Conservation (phyloP, 2,329 filamentous ascomycete species). For the Phaeosphaeria sp. region DNA sequence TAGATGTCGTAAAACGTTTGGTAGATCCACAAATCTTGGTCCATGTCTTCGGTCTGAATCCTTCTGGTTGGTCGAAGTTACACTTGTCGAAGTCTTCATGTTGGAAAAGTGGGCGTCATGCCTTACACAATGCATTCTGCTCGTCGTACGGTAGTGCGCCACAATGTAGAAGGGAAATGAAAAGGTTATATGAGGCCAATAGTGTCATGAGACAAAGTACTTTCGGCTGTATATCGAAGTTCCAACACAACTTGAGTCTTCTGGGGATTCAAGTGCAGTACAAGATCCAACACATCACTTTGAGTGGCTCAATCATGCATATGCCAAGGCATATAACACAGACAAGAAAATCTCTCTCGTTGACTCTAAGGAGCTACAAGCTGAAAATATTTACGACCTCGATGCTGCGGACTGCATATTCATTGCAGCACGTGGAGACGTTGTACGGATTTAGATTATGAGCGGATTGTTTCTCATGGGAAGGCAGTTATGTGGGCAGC, state of each 20-base stretch:
- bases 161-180: too few species aligned
- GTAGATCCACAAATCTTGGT: too few species aligned
- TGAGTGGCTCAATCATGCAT: background rate
- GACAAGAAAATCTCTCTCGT: background rate
- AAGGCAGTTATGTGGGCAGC: background rate
- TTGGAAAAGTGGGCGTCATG: too few species aligned
- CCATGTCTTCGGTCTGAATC: too few species aligned
- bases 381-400: background rate
- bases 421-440: background rate
- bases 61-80: too few species aligned
- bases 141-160: too few species aligned
- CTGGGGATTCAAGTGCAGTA: background rate
- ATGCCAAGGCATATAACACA: background rate
- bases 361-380: background rate
- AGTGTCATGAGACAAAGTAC: background rate
- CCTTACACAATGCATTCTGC: too few species aligned
- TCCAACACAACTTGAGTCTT: background rate
- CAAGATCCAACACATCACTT: background rate
- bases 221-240: background rate
- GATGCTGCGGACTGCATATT: background rate
- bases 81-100: too few species aligned
- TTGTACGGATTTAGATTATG: background rate
- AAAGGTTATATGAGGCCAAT: too few species aligned
- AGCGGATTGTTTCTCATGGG: background rate
- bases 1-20: too few species aligned